Percentiles rank a stretch among this genome's conserved stretches.
These are phyloP conservation scores for Pseudogymnoascus sp. DNA, from an alignment of 2,329 filamentous ascomycete species.

Conservation along the genomic window DNA sequence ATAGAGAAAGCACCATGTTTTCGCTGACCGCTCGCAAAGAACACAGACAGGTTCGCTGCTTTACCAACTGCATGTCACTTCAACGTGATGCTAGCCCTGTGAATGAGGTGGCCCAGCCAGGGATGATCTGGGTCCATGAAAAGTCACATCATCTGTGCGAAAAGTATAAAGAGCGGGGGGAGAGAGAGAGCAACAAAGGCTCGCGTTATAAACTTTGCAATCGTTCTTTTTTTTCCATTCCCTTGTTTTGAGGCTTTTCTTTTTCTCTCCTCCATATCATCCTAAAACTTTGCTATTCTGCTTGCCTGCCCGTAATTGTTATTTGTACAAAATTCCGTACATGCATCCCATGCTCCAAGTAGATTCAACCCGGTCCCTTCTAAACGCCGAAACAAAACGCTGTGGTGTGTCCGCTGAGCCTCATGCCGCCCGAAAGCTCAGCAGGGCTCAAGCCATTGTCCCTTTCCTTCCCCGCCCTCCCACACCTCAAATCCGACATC, in stretches of 20 bases:
- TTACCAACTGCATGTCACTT: constrained; percentile 7
- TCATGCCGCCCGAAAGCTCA: neutral
- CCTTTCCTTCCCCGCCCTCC: neutral
- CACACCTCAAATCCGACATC: neutral
- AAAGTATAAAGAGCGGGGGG: neutral
- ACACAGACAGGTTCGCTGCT: constrained; percentile 9
- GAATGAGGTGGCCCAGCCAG: neutral
- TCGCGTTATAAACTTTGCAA: neutral
- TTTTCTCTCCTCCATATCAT: neutral
- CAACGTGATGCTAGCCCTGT: constrained; percentile 9
- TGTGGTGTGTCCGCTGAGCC: neutral
- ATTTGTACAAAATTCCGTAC: constrained; percentile 8
- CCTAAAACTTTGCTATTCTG: constrained; percentile 1
- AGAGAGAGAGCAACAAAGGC: neutral
- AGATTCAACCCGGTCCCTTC: neutral
- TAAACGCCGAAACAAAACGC: constrained; percentile 9
- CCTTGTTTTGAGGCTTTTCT: too few relatives aligned
- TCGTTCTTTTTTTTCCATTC: neutral
- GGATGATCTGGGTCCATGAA: too few relatives aligned
- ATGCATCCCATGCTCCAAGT: constrained; percentile 5
- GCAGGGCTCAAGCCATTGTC: constrained; percentile 6
- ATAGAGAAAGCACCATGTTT: neutral
- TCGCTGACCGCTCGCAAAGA: constrained; percentile 4
- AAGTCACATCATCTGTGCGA: constrained; percentile 8
- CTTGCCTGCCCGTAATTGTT: neutral